Evolutionary conservation across 345 rosid species (phyloP), one percentile per base, ranked within the genome.

Genomic region (Fremontodendron californicum): DNA sequence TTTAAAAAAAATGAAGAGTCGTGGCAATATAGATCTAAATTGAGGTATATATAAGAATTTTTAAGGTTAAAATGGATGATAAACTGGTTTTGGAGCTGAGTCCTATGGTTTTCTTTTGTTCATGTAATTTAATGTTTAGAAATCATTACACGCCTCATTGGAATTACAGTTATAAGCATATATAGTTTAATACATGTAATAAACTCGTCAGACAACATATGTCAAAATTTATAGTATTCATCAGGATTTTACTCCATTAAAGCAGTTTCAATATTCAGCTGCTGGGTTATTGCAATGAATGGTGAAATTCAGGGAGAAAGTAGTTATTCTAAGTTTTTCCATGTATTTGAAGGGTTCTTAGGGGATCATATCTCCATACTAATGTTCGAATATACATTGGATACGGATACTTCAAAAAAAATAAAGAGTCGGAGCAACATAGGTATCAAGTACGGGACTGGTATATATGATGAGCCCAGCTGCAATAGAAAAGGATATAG

Each of bases 51-150:
- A 63, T 1, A 63, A 35, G 19, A 49, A 71, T 19, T 71, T 71
- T 33, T 49, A 23, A 71, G 61, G 45, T 71, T 33, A 71, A 71
- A 71, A 71, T 49, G 61, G 45, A 31, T 19, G 5, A 18, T 71
- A 6, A 71, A 49, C 61, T 31, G 15, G 75, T 31, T 71, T 49
- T 71, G 75, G 45, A 71, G 75, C 61, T 31, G 58, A 61, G 40
- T 46, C 10, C 75, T 10, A 19, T 33, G 25, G 29, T 9, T 31
- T 48, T 35, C 60, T 29, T 49, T 31, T 31, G 74, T 31, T 71
- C 11, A 71, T 71, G 58, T 19, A 33, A 51, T 13, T 71, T 51
- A 19, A 71, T 51, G 75, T 71, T 31, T 31, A 48, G 25, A 70
- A 70, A 29, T 48, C 58, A 48, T 70, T 46, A 69, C 40, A 48